phyloP scores from a whole-genome alignment of 208 protist species.

The Wallacemonas collosoma region DNA sequence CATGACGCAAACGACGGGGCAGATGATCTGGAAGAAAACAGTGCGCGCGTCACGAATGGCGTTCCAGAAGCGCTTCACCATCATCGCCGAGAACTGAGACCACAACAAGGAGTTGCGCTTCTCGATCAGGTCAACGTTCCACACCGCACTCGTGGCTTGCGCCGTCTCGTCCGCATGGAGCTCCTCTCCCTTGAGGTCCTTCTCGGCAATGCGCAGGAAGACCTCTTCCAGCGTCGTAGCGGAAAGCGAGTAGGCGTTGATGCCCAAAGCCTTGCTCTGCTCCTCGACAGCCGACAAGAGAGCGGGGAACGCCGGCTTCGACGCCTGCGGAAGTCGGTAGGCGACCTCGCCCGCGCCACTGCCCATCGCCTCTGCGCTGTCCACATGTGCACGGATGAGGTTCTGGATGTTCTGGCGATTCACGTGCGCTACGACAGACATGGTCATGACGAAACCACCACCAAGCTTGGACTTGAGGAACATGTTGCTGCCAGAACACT shows the following conservation, averaged over 20 bases:
- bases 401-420: slow-evolving; percentile 24
- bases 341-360: slow-evolving; percentile 43
- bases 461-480: slow-evolving; percentile 72
- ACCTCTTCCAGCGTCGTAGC: slow-evolving; percentile 80
- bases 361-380: slow-evolving; percentile 31
- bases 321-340: slow-evolving; percentile 56
- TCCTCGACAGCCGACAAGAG: slow-evolving; percentile 51
- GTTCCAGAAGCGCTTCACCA: slow-evolving; percentile 51
- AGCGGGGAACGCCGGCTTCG: slow-evolving; percentile 37
- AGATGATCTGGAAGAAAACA: slow-evolving; percentile 64
- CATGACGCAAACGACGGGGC: slow-evolving; percentile 54
- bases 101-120: slow-evolving; percentile 11
- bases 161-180: slow-evolving; percentile 15
- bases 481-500: slow-evolving; percentile 58
- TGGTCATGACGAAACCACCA: slow-evolving; percentile 60
- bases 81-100: slow-evolving; percentile 46
- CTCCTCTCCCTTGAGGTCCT: slow-evolving; percentile 10
- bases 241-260: slow-evolving; percentile 56
- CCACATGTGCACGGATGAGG: slow-evolving; percentile 34
- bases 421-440: slow-evolving; percentile 28
- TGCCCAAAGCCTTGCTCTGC: slow-evolving; percentile 26
- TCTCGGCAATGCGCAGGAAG: slow-evolving; percentile 61
- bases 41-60: slow-evolving; percentile 52
- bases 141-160: slow-evolving; percentile 25
- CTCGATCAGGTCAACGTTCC: slow-evolving; percentile 37